Evolutionary conservation across 2,329 filamentous ascomycete genomes (phyloP).

Genomic region (Dactylellina cionopaga): DNA sequence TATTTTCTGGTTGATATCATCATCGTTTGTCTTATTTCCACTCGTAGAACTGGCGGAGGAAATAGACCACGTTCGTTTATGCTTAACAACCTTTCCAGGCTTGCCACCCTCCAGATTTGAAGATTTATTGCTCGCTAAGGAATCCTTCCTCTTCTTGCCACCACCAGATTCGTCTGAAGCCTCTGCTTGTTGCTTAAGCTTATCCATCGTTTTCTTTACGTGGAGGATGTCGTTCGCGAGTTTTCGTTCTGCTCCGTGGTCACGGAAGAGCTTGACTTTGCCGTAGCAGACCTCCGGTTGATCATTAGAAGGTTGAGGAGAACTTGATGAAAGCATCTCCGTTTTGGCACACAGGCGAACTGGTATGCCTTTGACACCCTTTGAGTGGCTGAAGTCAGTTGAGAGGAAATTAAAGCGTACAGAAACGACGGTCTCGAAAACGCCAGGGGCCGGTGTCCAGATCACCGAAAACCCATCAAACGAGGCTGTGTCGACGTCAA

Average conservation of each 20-base stretch:
- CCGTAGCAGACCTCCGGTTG: constrained; percentile 85
- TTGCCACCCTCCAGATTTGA: constrained; percentile 65
- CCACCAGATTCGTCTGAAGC: constrained; percentile 71
- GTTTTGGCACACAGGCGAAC: constrained; percentile 94
- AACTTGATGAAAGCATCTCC: constrained; percentile 69
- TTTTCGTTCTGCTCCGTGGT: constrained; percentile 94
- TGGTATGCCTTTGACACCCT: constrained; percentile 96
- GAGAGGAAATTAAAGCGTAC: constrained; percentile 98
- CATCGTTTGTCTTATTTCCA: constrained; percentile 66
- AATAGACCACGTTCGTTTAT: constrained; percentile 95
- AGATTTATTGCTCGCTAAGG: constrained; percentile 60
- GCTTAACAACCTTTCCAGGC: constrained; percentile 84
- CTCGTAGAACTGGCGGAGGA: constrained; percentile 77
- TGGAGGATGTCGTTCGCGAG: constrained; percentile 93
- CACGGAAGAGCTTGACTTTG: constrained; percentile 96
- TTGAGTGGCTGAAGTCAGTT: constrained; percentile 98
- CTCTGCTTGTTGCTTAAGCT: constrained; percentile 90
- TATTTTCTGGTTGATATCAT: constrained; percentile 81
- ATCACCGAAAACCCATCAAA: constrained; percentile 94
- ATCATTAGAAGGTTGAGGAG: constrained; percentile 64
- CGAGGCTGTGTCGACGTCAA: constrained; percentile 78
- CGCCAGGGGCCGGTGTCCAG: constrained; percentile 80
- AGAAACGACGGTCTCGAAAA: constrained; percentile 81
- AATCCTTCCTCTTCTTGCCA: constrained; percentile 71
- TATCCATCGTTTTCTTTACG: constrained; percentile 96